phyloP scores from a whole-genome alignment of 306 rosid species.

The Castanopsis chinensis region DNA sequence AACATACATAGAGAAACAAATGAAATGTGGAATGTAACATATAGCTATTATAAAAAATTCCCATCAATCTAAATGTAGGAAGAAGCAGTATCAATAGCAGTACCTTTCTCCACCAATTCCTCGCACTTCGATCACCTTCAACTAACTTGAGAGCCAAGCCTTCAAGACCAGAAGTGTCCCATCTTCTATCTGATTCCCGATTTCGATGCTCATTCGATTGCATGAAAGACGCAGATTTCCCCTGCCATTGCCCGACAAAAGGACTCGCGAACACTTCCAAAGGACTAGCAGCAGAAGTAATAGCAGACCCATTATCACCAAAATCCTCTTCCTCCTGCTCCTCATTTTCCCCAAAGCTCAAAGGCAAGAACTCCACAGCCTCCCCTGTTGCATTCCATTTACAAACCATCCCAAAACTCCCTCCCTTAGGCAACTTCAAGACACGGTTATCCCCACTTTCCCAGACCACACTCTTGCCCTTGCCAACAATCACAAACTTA shows the following conservation, averaged over 20 bases:
- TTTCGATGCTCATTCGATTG: conserved; percentile 56
- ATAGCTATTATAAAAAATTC: background rate
- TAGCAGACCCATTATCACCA: conserved; percentile 29
- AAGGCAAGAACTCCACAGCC: conserved; percentile 43
- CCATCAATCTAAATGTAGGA: background rate
- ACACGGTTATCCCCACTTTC: conserved; percentile 73
- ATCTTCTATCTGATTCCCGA: conserved; percentile 50
- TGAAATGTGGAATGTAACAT: background rate
- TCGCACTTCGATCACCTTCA: conserved; percentile 74
- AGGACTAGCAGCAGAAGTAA: conserved; percentile 16
- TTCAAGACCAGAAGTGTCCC: conserved; percentile 77
- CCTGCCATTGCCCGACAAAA: conserved; percentile 95
- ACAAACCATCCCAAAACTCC: conserved; percentile 52
- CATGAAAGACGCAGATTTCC: conserved; percentile 69
- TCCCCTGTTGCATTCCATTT: conserved; percentile 60
- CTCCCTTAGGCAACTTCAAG: conserved; percentile 52
- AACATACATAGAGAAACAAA: background rate
- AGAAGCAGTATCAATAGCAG: background rate
- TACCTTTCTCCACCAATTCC: conserved; percentile 99
- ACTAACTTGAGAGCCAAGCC: conserved; percentile 76
- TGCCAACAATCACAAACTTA: conserved; percentile 51
- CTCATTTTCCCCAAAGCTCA: conserved; percentile 20
- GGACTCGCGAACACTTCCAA: conserved; percentile 58
- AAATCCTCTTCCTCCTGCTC: conserved; percentile 2
- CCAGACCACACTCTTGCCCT: conserved; percentile 52